phyloP scores from a whole-genome alignment of 176 grass and related monocot genomes.

The Microstegium vimineum region DNA sequence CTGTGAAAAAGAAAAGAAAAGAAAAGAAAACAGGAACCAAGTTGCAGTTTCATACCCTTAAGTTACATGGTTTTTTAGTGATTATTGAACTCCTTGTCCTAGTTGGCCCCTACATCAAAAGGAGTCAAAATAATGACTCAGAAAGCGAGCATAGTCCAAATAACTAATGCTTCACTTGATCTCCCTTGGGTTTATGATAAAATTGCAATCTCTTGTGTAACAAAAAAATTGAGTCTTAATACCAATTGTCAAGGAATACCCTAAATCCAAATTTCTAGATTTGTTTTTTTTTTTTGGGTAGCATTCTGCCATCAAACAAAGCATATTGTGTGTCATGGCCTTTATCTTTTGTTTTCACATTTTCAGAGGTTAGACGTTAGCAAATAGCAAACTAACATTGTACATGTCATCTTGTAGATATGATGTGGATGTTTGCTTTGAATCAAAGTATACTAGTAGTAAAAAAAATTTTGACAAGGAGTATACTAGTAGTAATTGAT shows the following conservation, averaged over 20 bases:
- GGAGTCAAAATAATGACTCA: neutral
- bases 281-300: too few relatives aligned
- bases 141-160: neutral
- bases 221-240: neutral
- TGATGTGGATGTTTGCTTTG: too few relatives aligned
- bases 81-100: neutral
- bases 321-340: neutral
- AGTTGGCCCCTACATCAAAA: neutral
- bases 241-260: neutral
- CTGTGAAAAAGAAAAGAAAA: neutral
- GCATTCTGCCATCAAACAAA: neutral
- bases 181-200: neutral
- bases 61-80: neutral
- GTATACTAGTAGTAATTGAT: too few relatives aligned
- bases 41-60: neutral
- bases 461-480: too few relatives aligned
- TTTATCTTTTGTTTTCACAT: neutral
- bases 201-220: neutral
- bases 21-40: neutral
- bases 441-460: too few relatives aligned
- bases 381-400: neutral
- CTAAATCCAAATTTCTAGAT: neutral
- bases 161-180: neutral
- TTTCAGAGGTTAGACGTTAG: neutral
- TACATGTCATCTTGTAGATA: neutral